These are phyloP conservation scores for Austroboletus olivaceoglutinosus DNA, from an alignment of 1,284 basidiomycete species.

Conservation along the genomic window DNA sequence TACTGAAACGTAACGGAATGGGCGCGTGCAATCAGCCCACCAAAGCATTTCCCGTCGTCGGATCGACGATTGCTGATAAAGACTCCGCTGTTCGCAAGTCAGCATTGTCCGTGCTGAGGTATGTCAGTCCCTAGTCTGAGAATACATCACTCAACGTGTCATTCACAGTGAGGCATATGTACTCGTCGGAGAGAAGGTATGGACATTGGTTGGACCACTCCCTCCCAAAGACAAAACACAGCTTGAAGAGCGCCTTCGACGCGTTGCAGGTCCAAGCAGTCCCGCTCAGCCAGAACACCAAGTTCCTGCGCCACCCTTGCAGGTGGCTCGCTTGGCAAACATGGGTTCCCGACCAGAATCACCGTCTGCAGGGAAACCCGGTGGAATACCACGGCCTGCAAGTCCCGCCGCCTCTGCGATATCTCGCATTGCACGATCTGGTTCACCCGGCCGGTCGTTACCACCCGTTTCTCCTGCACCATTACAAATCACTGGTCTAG, in stretches of 20 bases:
- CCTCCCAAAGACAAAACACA: slow-evolving; percentile 88
- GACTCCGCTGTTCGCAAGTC: slow-evolving; percentile 85
- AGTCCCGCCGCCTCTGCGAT: slow-evolving; percentile 55
- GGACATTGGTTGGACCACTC: slow-evolving; percentile 74
- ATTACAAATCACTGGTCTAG: slow-evolving; percentile 33
- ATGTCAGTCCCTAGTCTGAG: slow-evolving; percentile 13
- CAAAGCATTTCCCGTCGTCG: slow-evolving; percentile 80
- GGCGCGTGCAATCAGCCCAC: slow-evolving; percentile 72
- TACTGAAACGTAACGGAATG: slow-evolving; percentile 83
- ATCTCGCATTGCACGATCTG: slow-evolving; percentile 58
- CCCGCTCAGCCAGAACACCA: slow-evolving; percentile 46
- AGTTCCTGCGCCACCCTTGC: slow-evolving; percentile 34
- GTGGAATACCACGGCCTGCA: slow-evolving; percentile 55
- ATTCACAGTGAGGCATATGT: slow-evolving; percentile 72
- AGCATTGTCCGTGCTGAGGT: slow-evolving; percentile 75
- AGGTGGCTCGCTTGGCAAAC: slow-evolving; percentile 54
- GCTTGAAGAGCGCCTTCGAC: slow-evolving; percentile 85
- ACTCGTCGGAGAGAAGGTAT: slow-evolving; percentile 83
- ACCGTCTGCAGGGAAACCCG: slow-evolving; percentile 45
- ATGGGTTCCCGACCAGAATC: slow-evolving; percentile 54
- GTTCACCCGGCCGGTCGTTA: slow-evolving; percentile 55
- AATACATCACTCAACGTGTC: slow-evolving; percentile 7
- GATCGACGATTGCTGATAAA: slow-evolving; percentile 83
- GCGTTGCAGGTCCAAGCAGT: slow-evolving; percentile 66
- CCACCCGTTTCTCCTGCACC: slow-evolving; percentile 53